phyloP scores from a whole-genome alignment of 495 filamentous ascomycete genomes.

The Talaromyces thailandensis region DNA sequence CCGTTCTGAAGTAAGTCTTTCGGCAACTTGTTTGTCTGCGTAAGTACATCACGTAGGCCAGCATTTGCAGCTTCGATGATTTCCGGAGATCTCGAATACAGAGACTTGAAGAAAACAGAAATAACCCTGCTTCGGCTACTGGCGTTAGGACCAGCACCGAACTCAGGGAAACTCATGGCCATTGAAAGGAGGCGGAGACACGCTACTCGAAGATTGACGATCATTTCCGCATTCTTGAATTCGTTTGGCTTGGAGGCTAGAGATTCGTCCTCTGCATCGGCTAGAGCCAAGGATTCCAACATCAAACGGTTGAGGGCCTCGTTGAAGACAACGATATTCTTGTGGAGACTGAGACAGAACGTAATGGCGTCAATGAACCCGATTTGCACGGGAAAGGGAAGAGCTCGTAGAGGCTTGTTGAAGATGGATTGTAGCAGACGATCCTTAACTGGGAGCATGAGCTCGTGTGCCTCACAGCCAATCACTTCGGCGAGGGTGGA shows the following conservation, averaged over 20 bases:
- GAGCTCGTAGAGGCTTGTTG: conserved; percentile 83
- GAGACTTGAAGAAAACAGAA: conserved; percentile 91
- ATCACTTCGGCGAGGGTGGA: conserved; percentile 69
- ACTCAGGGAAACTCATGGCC: conserved; percentile 87
- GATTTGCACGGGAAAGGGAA: conserved; percentile 90
- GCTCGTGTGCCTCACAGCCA: conserved; percentile 69
- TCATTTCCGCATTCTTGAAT: conserved; percentile 81
- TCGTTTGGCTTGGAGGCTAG: conserved; percentile 78
- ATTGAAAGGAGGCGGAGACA: conserved; percentile 89
- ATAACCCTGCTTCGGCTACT: conserved; percentile 79
- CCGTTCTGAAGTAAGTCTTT: conserved; percentile 94
- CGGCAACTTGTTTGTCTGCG: conserved; percentile 81
- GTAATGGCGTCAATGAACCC: conserved; percentile 97
- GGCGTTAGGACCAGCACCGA: conserved; percentile 58
- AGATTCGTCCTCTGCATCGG: conserved; percentile 86
- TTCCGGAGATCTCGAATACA: conserved; percentile 83
- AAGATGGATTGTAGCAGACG: conserved; percentile 79
- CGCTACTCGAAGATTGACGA: conserved; percentile 85
- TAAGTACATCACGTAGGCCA: conserved; percentile 74
- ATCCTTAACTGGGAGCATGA: conserved; percentile 81
- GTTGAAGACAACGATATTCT: conserved; percentile 81
- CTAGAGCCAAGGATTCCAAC: conserved; percentile 83
- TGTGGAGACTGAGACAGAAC: conserved; percentile 78
- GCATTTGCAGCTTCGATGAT: conserved; percentile 93
- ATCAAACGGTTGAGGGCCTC: conserved; percentile 82